Evolutionary conservation across 495 filamentous ascomycete genomes (phyloP), one percentile per base, ranked within the genome.

Genomic region (Rusavskia elegans): DNA sequence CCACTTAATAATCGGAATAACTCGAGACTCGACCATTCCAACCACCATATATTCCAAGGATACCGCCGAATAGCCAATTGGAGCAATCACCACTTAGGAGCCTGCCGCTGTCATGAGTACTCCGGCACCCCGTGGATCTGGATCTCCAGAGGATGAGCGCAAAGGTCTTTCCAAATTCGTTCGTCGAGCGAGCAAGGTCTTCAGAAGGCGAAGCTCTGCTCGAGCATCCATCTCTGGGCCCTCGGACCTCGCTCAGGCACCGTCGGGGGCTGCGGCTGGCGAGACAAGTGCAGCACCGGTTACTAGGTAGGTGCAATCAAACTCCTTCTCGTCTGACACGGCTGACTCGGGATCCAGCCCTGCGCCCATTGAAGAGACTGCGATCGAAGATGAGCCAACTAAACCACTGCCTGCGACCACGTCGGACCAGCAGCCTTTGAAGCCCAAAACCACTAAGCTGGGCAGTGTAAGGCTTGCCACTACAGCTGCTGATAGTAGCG

Each of bases 131-230:
- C 51, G 48, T 54, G 54, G 51, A 54, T 50, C 57, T 11, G 51
- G 51, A 30, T 52, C 40, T 25, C 36, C 54, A 25, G 65, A 64
- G 48, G 67, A 77, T 57, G 80, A 83, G 69, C 78, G 75, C 53
- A 78, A 74, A 59, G 79, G 81, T 23, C 59, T 85, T 39, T 72
- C 74, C 38, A 84, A 74, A 59, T 74, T 83, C 38, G 61, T 85
- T 46, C 74, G 73, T 50, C 72, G 77, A 56, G 74, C 84, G 64
- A 84, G 73, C 67, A 79, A 75, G 4, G 80, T 80, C 21, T 64
- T 82, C 55, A 79, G 71, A 56, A 73, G 76, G 58, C 68, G 66
- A 35, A 69, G 70, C 27, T 65, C 70, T 52, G 73, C 75, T 53
- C 59, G 66, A 45, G 52, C 64, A 49, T 57, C 70, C 21, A 54